A percentile compares a stretch with the other conserved stretches of the same genome.
Evolutionary conservation across 2,329 filamentous ascomycete genomes (phyloP).

Genomic region (Elsinoe arachidis): DNA sequence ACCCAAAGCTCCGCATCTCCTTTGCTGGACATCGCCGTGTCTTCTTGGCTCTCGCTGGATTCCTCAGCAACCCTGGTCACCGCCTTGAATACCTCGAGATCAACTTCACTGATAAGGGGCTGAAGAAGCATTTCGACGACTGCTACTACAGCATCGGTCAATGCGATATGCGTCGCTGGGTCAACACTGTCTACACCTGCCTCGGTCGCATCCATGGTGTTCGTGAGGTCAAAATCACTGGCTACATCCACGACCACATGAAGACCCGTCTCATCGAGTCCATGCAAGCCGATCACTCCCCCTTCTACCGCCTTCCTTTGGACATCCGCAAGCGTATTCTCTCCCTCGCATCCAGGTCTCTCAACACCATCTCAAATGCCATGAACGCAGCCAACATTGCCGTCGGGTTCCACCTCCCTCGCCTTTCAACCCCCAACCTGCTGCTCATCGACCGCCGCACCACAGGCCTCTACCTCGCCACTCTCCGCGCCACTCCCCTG

Average conservation of each 20-base stretch:
- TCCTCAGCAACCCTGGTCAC: slow-evolving; percentile 21
- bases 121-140: slow-evolving; percentile 21
- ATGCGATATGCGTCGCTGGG: slow-evolving; percentile 25
- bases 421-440: slow-evolving; percentile 24
- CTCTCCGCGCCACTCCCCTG: slow-evolving; percentile 26
- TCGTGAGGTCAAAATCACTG: slow-evolving; percentile 19
- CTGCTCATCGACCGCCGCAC: slow-evolving; percentile 30
- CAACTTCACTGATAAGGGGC: slow-evolving; percentile 18
- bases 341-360: slow-evolving; percentile 17
- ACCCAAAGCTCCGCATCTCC: slow-evolving; percentile 15
- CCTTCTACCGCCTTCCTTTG: slow-evolving; percentile 22
- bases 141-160: slow-evolving; percentile 18
- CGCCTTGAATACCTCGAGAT: slow-evolving; percentile 24
- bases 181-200: slow-evolving; percentile 16
- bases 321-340: slow-evolving; percentile 25
- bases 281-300: slow-evolving; percentile 18
- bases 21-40: slow-evolving; percentile 25
- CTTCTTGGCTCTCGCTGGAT: slow-evolving; percentile 19
- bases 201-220: slow-evolving; percentile 20
- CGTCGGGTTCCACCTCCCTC: slow-evolving; percentile 12
- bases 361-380: slow-evolving; percentile 16
- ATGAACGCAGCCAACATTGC: slow-evolving; percentile 14
- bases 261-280: slow-evolving; percentile 19
- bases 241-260: slow-evolving; percentile 19
- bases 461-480: slow-evolving; percentile 22